These are phyloP conservation scores for Ustulina deusta DNA, from an alignment of 2,329 filamentous ascomycete genomes.

Conservation along the genomic window DNA sequence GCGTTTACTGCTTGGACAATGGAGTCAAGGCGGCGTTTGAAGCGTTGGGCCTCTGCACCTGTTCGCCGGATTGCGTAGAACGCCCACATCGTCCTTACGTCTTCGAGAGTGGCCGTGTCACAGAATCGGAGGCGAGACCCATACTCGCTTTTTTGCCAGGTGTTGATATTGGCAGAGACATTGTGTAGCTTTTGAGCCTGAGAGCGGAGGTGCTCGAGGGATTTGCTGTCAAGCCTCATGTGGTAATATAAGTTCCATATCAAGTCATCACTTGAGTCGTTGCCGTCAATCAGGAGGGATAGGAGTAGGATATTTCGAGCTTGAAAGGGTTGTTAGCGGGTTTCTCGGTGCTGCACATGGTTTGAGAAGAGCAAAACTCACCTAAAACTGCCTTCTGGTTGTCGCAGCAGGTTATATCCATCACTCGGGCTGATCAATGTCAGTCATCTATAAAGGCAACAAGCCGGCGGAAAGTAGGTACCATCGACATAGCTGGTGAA, in stretches of 20 bases:
- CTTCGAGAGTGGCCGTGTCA: not conserved
- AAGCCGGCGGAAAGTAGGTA: not conserved
- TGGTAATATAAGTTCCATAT: not conserved
- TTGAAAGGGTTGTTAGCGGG: not conserved
- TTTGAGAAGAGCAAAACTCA: not conserved
- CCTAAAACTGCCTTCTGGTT: not conserved
- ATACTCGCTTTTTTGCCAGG: not conserved
- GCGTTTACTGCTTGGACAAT: not conserved
- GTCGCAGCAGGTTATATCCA: constrained; percentile 1
- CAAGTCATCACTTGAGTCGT: not conserved
- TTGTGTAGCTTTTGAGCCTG: not conserved
- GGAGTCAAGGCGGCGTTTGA: not conserved
- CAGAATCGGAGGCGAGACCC: not conserved
- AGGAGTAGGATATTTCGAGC: not conserved
- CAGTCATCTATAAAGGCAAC: not conserved
- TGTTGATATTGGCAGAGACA: not conserved
- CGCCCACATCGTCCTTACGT: not conserved
- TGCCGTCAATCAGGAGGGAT: not conserved
- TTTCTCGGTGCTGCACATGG: not conserved
- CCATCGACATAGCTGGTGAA: not conserved
- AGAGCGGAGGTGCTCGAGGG: not conserved
- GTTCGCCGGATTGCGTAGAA: not conserved
- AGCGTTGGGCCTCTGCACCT: not conserved
- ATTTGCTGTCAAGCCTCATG: not conserved
- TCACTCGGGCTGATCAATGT: not conserved